Evolutionary conservation across 805 yeast genomes (phyloP), one percentile per base, ranked within the genome.

Genomic region (Monosporozyma yasuniensis): DNA sequence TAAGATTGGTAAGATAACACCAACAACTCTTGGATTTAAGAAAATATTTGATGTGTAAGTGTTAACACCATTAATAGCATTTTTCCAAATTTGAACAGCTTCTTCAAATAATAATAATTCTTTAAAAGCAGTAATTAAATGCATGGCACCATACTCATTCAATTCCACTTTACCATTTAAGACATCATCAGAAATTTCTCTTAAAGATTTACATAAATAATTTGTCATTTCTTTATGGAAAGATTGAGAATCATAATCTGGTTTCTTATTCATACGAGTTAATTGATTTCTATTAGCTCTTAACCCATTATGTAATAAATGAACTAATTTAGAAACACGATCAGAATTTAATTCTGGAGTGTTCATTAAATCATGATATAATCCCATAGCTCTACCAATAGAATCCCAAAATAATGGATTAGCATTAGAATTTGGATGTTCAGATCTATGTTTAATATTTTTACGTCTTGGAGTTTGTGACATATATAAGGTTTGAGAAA

Each of bases 1-100:
- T 47, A 87, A 74, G 18, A 83, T 72, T 21, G 88, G 89, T 61
- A 85, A 73, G 27, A 84, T 74, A 9, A 79, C 77, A 44, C 88
- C 84, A 58, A 85, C 79, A 25, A 83, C 83, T 53, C 78, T 76
- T 60, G 84, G 85, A 42, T 76, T 74, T 51, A 84, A 72, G 65
- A 79, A 84, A 18, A 76, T 63, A 37, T 60, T 59, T 10, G 63
- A 55, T 16, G 63, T 56, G 43, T 62, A 60, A 35, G 52, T 52
- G 32, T 55, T 57, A 27, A 47, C 43, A 12, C 61, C 61, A 46
- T 56, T 58, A 46, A 64, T 60, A 52, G 56, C 78, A 18, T 74
- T 66, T 57, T 82, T 84, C 93, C 93, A 85, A 52, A 83, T 73
- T 52, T 76, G 73, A 44, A 84, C 76, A 47, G 86, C 82, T 64